Conservation (phyloP, 2,329 filamentous ascomycete species). For the Ustulina deusta region DNA sequence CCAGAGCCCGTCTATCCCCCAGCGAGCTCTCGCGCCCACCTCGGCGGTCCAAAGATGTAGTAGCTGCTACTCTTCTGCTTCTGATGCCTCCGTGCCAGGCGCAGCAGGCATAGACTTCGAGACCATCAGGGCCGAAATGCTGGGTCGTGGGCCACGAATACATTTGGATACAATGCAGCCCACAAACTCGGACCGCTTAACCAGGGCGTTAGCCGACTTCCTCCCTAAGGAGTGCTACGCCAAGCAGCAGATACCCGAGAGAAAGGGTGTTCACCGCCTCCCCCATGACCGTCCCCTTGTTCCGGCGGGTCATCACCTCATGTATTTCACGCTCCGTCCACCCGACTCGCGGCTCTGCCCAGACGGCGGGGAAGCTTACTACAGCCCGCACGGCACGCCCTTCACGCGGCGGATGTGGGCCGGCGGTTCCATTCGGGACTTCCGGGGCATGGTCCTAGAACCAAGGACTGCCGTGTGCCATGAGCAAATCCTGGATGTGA, state of each 20-base stretch:
- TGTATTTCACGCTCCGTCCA: conserved; percentile 84
- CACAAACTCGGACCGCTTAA: conserved; percentile 73
- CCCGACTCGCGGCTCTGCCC: conserved; percentile 72
- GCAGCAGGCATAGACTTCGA: conserved; percentile 36
- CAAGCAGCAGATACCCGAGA: neutral
- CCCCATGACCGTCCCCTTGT: conserved; percentile 48
- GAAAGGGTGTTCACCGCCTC: neutral
- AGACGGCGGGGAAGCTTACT: conserved; percentile 87
- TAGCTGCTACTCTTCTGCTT: conserved; percentile 9
- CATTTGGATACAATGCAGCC: conserved; percentile 60
- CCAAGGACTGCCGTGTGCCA: conserved; percentile 57
- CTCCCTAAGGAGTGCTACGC: conserved; percentile 52
- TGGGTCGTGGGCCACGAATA: conserved; percentile 43
- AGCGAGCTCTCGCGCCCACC: conserved; percentile 1
- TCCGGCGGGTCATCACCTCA: conserved; percentile 80
- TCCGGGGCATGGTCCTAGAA: conserved; percentile 55
- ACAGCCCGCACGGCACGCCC: conserved; percentile 75
- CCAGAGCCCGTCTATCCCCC: neutral
- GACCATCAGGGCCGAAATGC: conserved; percentile 44
- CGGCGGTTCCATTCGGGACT: conserved; percentile 76
- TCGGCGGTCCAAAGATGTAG: conserved; percentile 8
- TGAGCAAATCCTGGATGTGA: conserved; percentile 59
- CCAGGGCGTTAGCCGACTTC: conserved; percentile 69
- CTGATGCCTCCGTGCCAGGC: neutral
- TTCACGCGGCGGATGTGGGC: conserved; percentile 90